Evolutionary conservation across 768 basidiomycete species (phyloP).

Genomic region (Boletus rex-veris): DNA sequence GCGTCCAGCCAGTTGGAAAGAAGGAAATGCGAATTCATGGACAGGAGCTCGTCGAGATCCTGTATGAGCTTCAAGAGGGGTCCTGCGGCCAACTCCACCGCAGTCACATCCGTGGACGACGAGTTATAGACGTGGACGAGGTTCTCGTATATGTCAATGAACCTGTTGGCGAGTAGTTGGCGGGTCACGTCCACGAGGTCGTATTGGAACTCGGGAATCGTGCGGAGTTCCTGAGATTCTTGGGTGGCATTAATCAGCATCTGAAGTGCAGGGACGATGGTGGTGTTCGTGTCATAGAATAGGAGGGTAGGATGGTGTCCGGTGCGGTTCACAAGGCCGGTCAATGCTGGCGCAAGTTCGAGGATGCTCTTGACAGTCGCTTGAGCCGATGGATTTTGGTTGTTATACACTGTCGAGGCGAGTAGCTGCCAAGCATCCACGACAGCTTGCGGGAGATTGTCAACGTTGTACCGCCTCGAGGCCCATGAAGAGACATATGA

Average conservation of each 20-base stretch:
- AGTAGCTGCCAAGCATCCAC: conserved; percentile 37
- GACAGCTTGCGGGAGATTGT: conserved; percentile 22
- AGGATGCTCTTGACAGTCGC: conserved; percentile 37
- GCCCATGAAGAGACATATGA: conserved; percentile 35
- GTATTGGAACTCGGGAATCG: conserved; percentile 34
- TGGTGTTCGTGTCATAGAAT: conserved; percentile 40
- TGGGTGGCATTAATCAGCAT: conserved; percentile 49
- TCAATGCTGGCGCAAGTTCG: conserved; percentile 34
- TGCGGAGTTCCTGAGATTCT: conserved; percentile 12
- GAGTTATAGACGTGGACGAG: conserved; percentile 32
- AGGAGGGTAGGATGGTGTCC: conserved; percentile 34
- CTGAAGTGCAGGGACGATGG: conserved; percentile 73
- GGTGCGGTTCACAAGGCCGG: conserved; percentile 33
- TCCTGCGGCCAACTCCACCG: conserved; percentile 22
- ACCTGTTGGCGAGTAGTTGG: conserved; percentile 38
- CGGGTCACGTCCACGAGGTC: conserved; percentile 40
- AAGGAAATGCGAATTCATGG: conserved; percentile 31
- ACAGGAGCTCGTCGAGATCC: conserved; percentile 35
- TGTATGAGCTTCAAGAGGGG: conserved; percentile 31
- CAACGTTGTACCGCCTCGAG: conserved; percentile 33
- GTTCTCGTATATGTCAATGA: conserved; percentile 31
- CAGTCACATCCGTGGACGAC: conserved; percentile 12
- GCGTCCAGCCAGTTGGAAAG: conserved; percentile 37
- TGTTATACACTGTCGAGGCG: conserved; percentile 38
- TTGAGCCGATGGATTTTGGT: conserved; percentile 32